Conservation (phyloP, 345 rosid genomes). For the Eucalyptus shirleyi region DNA sequence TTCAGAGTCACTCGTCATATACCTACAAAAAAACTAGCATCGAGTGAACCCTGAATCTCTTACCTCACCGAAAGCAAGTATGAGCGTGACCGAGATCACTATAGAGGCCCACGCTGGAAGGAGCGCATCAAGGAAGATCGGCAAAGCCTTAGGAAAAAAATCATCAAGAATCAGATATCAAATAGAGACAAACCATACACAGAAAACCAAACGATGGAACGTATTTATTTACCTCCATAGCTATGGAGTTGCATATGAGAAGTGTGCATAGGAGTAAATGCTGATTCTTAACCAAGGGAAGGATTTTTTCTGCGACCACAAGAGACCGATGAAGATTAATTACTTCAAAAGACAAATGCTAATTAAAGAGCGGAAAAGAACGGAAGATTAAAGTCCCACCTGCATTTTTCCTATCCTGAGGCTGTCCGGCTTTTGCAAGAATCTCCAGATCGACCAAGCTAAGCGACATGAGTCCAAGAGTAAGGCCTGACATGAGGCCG, state of each 20-base stretch:
- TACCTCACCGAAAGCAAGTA: constrained; percentile 94
- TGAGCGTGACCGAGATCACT: constrained; percentile 74
- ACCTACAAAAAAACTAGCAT: neutral
- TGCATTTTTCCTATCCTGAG: constrained; percentile 63
- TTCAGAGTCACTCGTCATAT: neutral
- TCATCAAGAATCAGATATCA: neutral
- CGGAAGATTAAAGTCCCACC: constrained; percentile 3
- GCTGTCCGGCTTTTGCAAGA: constrained; percentile 61
- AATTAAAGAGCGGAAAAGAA: neutral
- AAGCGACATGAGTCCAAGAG: constrained; percentile 89
- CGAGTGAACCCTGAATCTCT: neutral
- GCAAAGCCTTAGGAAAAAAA: constrained; percentile 36
- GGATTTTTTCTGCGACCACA: constrained; percentile 47
- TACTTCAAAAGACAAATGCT: neutral
- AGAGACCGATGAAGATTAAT: neutral
- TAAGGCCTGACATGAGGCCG: constrained; percentile 90
- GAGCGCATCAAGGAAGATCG: constrained; percentile 70
- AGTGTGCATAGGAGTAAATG: constrained; percentile 77
- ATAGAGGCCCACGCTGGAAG: constrained; percentile 85
- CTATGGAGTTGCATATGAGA: constrained; percentile 74
- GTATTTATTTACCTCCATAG: constrained; percentile 60
- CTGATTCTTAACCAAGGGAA: constrained; percentile 77
- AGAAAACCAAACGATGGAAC: neutral
- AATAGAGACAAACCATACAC: neutral
- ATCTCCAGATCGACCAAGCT: constrained; percentile 83